Evolutionary conservation across 371 early-diverging fungal species (phyloP), one percentile per base, ranked within the genome.

Genomic region (Synchytrium microbalum): DNA sequence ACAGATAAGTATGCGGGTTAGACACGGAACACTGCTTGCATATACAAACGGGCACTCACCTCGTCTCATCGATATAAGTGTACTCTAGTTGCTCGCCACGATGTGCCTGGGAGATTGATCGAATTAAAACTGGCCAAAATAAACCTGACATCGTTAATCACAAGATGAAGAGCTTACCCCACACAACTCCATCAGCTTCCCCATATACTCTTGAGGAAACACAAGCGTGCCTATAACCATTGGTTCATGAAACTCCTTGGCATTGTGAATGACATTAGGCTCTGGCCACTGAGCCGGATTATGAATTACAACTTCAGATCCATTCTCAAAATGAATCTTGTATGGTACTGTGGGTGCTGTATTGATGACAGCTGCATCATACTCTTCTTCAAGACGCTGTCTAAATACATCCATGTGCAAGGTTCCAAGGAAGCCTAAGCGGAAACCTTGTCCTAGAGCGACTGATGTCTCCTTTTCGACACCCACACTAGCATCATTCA

Each of bases 351-450:
- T 94, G 0, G 97, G 98, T 57, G 89, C 84, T 3, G 96, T 95
- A 59, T 92, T 84, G 68, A 97, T 90, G 24, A 96, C 87, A 61
- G 86, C 86, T 28, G 93, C 89, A 46, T 88, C 89, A 72, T 93
- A 91, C 83, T 97, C 98, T 81, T 95, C 89, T 68, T 96, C 95
- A 51, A 98, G 72, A 28, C 98, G 79, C 67, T 96, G 93, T 28
- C 90, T 78, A 69, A 98, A 96, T 19, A 98, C 97, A 70, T 98
- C 98, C 96, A 96, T 92, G 62, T 96, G 97, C 31, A 98, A 69
- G 0, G 93, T 95, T 2, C 97, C 98, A 65, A 96, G 68, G 64
- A 98, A 98, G 0, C 98, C 98, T 24, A 98, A 79, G 25, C 98
- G 84, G 87, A 93, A 98, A 1, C 98, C 98, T 76, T 94, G 96